Conservation (phyloP, 2,329 filamentous ascomycete genomes). For the Neonectria hederae region DNA sequence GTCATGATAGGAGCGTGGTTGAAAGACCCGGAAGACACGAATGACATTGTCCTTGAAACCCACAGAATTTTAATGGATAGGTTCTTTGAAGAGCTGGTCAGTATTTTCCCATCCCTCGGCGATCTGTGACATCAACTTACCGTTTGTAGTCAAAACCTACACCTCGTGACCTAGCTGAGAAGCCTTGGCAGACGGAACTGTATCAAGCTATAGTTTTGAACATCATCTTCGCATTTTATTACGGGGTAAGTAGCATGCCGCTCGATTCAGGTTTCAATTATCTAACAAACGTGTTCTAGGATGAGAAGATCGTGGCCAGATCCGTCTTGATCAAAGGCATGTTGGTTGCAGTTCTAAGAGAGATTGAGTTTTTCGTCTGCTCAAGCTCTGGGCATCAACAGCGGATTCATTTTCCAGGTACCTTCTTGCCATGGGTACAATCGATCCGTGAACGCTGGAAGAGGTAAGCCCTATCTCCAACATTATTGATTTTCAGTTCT, state of each 20-base stretch:
- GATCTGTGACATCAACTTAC: background rate
- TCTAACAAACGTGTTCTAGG: constrained; percentile 39
- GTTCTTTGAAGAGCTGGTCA: constrained; percentile 44
- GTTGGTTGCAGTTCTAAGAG: constrained; percentile 47
- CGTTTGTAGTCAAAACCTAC: constrained; percentile 30
- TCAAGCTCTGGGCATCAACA: constrained; percentile 49
- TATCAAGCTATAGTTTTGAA: constrained; percentile 51
- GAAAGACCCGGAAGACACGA: constrained; percentile 39
- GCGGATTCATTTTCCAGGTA: constrained; percentile 47
- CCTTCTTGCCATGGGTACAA: constrained; percentile 49
- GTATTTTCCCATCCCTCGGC: background rate
- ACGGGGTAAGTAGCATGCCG: constrained; percentile 39
- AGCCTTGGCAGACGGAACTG: constrained; percentile 43
- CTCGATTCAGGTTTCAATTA: fast-evolving
- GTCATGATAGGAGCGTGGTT: constrained; percentile 54
- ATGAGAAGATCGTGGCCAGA: constrained; percentile 44
- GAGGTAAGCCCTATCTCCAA: constrained; percentile 38
- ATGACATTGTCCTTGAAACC: constrained; percentile 41
- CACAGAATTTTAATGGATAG: constrained; percentile 46
- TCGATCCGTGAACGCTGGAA: constrained; percentile 47
- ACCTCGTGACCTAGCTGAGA: constrained; percentile 23
- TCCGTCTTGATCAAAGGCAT: constrained; percentile 48
- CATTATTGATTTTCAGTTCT: background rate
- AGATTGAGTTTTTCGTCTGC: constrained; percentile 49
- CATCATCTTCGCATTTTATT: constrained; percentile 52